These are phyloP conservation scores for Euphorbia tirucalli DNA, from an alignment of 345 rosid genomes.

Conservation along the genomic window DNA sequence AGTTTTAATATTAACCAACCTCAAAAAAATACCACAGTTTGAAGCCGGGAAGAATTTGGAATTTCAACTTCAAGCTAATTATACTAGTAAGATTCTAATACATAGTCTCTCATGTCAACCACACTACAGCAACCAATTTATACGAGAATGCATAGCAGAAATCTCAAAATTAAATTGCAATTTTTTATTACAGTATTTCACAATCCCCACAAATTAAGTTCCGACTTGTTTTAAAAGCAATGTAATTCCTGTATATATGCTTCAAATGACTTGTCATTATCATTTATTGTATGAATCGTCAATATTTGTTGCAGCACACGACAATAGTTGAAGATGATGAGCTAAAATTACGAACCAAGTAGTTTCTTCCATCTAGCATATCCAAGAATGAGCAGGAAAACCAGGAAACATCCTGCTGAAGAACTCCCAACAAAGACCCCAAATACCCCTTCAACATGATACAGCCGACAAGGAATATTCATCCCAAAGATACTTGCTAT, in stretches of 20 bases:
- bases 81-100: too few relatives aligned
- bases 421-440: slow-evolving; percentile 50
- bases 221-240: not conserved
- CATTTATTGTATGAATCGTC: not conserved
- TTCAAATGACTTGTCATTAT: not conserved
- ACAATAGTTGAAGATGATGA: not conserved
- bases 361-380: slow-evolving; percentile 96
- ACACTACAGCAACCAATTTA: too few relatives aligned
- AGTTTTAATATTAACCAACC: too few relatives aligned
- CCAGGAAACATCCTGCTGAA: slow-evolving; percentile 44
- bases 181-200: not conserved
- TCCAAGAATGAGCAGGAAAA: slow-evolving; percentile 72
- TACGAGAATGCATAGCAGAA: not conserved
- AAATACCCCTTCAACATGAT: slow-evolving; percentile 42
- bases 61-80: too few relatives aligned
- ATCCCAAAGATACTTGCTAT: slow-evolving; percentile 64
- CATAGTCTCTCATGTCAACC: too few relatives aligned
- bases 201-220: not conserved
- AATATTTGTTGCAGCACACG: not conserved
- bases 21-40: too few relatives aligned
- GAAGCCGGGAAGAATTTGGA: too few relatives aligned
- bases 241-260: not conserved
- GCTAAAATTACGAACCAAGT: slow-evolving; percentile 48
- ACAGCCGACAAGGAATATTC: slow-evolving; percentile 66
- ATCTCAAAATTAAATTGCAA: too few relatives aligned